Evolutionary conservation across 2,329 filamentous ascomycete genomes (phyloP), one percentile per base, ranked within the genome.

Genomic region (Penicillium italicum): DNA sequence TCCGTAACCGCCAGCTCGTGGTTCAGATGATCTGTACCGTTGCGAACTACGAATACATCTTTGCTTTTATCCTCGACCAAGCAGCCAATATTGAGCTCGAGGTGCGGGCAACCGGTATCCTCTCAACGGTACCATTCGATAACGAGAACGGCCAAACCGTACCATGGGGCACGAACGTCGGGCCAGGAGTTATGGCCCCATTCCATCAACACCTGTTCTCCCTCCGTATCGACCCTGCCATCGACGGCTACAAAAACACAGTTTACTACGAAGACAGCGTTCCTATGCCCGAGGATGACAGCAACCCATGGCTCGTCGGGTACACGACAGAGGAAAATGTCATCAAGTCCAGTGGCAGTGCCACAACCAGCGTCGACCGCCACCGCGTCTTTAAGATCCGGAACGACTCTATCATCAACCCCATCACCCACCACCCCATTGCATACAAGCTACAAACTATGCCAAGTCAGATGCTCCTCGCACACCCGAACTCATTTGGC

Each of bases 191-290:
- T 9, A 80, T 90, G 34, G 88, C 86, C 0, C 77, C 79, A 0
- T 84, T 87, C 71, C 89, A 91, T 66, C 89, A 92, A 68, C 89
- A 91, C 72, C 86, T 91, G 69, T 91, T 92, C 75, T 85, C 82
- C 5, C 77, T 87, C 14, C 82, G 85, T 6, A 77, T 87, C 20
- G 85, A 87, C 63, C 84, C 85, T 10, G 82, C 81, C 58, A 69
- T 85, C 31, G 83, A 83, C 52, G 84, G 84, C 0, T 77, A 77
- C 55, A 70, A 74, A 10, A 85, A 85, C 66, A 74, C 79, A 1
- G 70, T 86, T 5, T 73, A 81, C 9, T 77, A 81, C 54, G 81
- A 85, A 61, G 83, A 85, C 64, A 81, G 80, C 0, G 77, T 80
- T 11, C 70, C 80, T 0, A 74, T 81, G 7, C 77, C 79, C 0